A percentile compares a stretch with the other conserved stretches of the same genome.
These are phyloP conservation scores for Nemania sp. DNA, from an alignment of 2,329 filamentous ascomycete species.

Conservation along the genomic window DNA sequence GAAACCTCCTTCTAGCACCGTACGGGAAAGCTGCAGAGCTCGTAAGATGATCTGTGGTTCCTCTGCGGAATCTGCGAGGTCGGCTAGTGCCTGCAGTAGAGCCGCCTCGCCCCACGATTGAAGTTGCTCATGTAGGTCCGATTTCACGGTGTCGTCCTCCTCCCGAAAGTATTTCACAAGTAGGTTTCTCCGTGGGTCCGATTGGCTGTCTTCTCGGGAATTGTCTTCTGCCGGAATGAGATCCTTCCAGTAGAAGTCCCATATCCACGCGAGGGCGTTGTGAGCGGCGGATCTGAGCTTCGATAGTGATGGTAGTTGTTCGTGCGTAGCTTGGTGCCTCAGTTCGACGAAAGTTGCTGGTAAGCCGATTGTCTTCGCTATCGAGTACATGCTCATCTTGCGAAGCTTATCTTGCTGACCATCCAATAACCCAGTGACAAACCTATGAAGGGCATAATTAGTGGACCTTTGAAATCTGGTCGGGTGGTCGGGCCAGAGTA, in stretches of 20 bases:
- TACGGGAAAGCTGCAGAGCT: constrained; percentile 50
- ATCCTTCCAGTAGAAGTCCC: constrained; percentile 82
- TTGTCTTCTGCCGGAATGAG: constrained; percentile 37
- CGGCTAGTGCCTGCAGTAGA: constrained; percentile 46
- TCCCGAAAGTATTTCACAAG: constrained; percentile 47
- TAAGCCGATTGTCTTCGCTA: constrained; percentile 69
- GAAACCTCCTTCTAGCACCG: constrained; percentile 43
- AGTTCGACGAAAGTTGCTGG: constrained; percentile 85
- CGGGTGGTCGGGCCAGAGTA: background rate
- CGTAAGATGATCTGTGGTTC: constrained; percentile 51
- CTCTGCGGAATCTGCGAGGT: constrained; percentile 46
- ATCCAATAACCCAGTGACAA: constrained; percentile 81
- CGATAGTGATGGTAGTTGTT: constrained; percentile 77
- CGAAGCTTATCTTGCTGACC: constrained; percentile 69
- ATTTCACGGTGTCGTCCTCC: constrained; percentile 25
- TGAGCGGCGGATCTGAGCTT: constrained; percentile 71
- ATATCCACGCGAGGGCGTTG: constrained; percentile 81
- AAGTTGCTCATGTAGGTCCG: constrained; percentile 39
- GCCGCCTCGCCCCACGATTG: constrained; percentile 44
- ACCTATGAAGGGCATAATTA: constrained; percentile 51
- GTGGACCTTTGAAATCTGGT: constrained; percentile 18
- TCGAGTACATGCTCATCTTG: constrained; percentile 74
- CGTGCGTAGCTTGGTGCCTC: constrained; percentile 87
- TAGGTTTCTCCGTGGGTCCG: constrained; percentile 39
- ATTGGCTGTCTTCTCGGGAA: constrained; percentile 10